A percentile compares a stretch with the other conserved stretches of the same genome.
Evolutionary conservation across 2,329 filamentous ascomycete species (phyloP).

Genomic region (Botrytis tulipae): DNA sequence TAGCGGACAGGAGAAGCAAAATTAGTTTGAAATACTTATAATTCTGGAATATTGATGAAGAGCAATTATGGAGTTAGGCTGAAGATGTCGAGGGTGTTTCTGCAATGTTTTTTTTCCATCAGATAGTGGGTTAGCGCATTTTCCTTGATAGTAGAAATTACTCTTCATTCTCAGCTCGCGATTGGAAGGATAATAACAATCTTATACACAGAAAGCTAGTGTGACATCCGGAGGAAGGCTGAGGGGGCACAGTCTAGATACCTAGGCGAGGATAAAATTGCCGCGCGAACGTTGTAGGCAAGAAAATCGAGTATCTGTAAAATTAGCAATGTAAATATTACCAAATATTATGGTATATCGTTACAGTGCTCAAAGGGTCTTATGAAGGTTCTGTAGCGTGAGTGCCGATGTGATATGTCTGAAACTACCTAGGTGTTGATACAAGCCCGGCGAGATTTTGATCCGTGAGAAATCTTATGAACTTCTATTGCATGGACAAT

Average conservation of each 20-base stretch:
- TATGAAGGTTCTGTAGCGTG: background rate
- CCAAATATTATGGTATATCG: background rate
- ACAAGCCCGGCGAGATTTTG: background rate
- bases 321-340: background rate
- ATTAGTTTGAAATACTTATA: background rate
- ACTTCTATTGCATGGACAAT: background rate
- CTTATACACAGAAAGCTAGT: background rate
- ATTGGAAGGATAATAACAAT: background rate
- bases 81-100: background rate
- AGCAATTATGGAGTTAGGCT: background rate
- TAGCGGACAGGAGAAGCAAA: background rate
- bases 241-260: background rate
- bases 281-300: background rate
- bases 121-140: background rate
- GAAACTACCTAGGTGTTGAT: background rate
- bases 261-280: background rate
- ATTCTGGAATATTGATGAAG: background rate
- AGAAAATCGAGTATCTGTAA: background rate
- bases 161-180: background rate
- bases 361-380: background rate
- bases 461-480: background rate
- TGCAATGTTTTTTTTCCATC: background rate
- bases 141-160: background rate
- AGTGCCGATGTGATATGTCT: background rate
- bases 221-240: background rate